These are phyloP conservation scores for Coleophoma crateriformis DNA, from an alignment of 2,329 filamentous ascomycete species.

Conservation along the genomic window DNA sequence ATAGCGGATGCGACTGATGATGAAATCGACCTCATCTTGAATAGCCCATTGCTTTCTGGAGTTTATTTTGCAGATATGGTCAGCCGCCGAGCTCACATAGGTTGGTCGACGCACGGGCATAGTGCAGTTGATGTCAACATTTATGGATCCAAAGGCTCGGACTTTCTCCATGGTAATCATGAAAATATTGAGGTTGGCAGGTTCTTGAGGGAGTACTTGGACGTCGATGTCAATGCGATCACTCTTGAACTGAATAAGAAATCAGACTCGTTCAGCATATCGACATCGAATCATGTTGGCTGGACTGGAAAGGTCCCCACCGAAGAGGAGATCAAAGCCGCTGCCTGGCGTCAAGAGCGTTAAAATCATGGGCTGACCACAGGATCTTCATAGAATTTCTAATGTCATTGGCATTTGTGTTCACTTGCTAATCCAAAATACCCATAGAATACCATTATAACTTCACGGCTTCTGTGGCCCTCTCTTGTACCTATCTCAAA, in stretches of 20 bases:
- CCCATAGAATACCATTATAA: too few species aligned
- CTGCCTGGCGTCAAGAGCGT: neutral
- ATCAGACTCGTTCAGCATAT: slow-evolving; percentile 9
- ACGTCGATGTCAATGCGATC: slow-evolving; percentile 71
- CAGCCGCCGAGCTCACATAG: slow-evolving; percentile 79
- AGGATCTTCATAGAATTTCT: neutral
- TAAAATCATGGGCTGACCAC: neutral
- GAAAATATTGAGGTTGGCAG: slow-evolving; percentile 91
- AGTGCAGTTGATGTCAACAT: slow-evolving; percentile 94
- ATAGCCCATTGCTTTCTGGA: slow-evolving; percentile 47
- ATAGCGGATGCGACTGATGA: slow-evolving; percentile 65
- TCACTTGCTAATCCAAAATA: neutral
- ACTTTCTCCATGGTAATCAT: slow-evolving; percentile 73
- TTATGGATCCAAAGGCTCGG: slow-evolving; percentile 70
- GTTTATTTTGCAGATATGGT: slow-evolving; percentile 76
- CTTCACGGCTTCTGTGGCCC: too few species aligned
- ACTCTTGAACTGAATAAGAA: slow-evolving; percentile 59
- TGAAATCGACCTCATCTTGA: slow-evolving; percentile 64
- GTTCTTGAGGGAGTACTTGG: slow-evolving; percentile 75
- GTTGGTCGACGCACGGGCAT: slow-evolving; percentile 93
- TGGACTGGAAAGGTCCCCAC: slow-evolving; percentile 20
- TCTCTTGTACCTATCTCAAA: too few species aligned
- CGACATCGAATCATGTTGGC: slow-evolving; percentile 1
- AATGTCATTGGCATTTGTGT: neutral
- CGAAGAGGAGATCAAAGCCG: slow-evolving; percentile 10